Evolutionary conservation across 495 filamentous ascomycete genomes (phyloP).

Genomic region (Parachaetomium inaequale): DNA sequence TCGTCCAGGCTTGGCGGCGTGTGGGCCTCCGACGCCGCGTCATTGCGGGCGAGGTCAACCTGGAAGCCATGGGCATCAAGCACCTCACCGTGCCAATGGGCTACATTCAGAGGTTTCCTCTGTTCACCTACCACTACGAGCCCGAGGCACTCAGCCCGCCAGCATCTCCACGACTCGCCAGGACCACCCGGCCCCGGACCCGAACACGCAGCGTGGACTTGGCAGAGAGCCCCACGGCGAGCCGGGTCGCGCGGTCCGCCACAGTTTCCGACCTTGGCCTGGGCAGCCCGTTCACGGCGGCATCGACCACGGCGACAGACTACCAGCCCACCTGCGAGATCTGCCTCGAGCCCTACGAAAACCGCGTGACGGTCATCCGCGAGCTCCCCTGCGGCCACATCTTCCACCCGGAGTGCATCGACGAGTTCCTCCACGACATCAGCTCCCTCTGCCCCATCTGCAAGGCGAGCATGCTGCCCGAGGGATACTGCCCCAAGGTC

Average conservation of each 20-base stretch:
- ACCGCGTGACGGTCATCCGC: conserved; percentile 64
- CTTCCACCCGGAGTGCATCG: conserved; percentile 86
- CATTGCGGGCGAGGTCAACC: conserved; percentile 68
- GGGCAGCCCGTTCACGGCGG: conserved; percentile 11
- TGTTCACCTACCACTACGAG: conserved; percentile 64
- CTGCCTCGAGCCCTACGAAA: conserved; percentile 77
- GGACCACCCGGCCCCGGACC: background rate
- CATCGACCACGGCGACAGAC: conserved; percentile 39
- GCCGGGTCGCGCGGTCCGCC: conserved; percentile 8
- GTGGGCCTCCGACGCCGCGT: conserved; percentile 63
- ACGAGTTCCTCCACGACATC: conserved; percentile 64
- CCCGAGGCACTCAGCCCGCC: conserved; percentile 28
- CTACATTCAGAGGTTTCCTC: conserved; percentile 65
- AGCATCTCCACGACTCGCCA: conserved; percentile 18
- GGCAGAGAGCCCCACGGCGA: background rate
- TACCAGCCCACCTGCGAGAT: conserved; percentile 77
- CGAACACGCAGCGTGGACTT: conserved; percentile 13
- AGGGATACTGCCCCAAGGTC: conserved; percentile 62
- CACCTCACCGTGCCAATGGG: conserved; percentile 65
- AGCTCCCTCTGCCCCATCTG: conserved; percentile 85
- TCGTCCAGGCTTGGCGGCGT: conserved; percentile 65
- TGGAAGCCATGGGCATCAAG: conserved; percentile 77
- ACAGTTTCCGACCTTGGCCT: conserved; percentile 20
- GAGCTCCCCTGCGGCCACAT: conserved; percentile 87
- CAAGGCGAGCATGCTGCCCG: conserved; percentile 69